These are phyloP conservation scores for Daedaleopsis sinensis DNA, from an alignment of 768 basidiomycete genomes.

Conservation along the genomic window DNA sequence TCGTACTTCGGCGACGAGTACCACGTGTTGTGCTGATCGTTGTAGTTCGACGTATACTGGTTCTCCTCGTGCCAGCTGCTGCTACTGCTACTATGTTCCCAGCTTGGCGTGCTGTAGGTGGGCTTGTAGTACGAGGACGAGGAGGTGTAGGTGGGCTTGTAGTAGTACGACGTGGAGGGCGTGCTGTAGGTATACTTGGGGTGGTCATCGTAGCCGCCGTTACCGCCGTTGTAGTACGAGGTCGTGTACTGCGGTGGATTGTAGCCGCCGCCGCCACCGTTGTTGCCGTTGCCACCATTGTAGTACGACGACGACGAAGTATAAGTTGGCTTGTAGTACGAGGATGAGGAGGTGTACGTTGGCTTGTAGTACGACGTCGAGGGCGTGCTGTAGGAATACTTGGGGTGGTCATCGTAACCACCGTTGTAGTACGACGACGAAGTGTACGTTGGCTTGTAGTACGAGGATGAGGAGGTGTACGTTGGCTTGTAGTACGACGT, in stretches of 20 bases:
- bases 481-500: background rate
- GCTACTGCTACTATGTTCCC: background rate
- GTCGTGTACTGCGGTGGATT: background rate
- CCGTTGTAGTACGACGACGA: background rate
- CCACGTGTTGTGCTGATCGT: background rate
- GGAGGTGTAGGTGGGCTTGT: background rate
- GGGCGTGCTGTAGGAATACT: background rate
- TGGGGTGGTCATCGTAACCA: background rate
- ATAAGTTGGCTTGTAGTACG: background rate
- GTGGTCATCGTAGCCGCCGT: background rate
- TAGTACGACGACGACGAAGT: background rate
- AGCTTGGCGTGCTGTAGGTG: background rate
- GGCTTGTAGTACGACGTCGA: conserved; percentile 1
- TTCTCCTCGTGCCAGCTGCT: background rate
- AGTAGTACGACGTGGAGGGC: background rate
- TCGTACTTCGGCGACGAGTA: background rate
- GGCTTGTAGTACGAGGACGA: background rate
- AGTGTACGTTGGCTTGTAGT: background rate
- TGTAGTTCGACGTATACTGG: background rate
- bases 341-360: background rate
- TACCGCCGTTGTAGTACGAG: background rate
- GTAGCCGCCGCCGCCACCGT: too few relatives aligned
- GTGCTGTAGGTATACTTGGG: background rate
- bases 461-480: background rate
- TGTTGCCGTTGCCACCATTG: too few relatives aligned